phyloP scores from a whole-genome alignment of 768 basidiomycete genomes.

The Ramaria rubella region DNA sequence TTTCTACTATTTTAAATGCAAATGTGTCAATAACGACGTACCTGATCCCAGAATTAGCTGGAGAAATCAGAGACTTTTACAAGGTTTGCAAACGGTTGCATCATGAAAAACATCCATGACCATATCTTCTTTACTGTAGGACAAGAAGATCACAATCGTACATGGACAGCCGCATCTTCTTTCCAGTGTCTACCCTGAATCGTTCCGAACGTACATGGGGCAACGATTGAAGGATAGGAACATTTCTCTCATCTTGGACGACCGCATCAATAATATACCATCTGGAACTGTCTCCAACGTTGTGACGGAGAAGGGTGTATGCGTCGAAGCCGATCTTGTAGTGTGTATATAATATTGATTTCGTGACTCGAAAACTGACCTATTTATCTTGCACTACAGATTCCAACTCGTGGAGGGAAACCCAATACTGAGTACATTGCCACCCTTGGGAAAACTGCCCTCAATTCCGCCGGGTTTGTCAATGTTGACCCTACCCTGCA shows the following conservation, averaged over 20 bases:
- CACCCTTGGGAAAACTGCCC: slow-evolving; percentile 8
- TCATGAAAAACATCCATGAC: too few species aligned
- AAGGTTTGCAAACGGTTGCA: too few species aligned
- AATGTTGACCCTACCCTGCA: slow-evolving; percentile 19
- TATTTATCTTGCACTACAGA: neutral
- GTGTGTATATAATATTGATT: too few species aligned
- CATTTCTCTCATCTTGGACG: slow-evolving; percentile 45
- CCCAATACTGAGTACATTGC: too few species aligned
- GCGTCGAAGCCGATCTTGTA: slow-evolving; percentile 14
- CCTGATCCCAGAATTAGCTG: too few species aligned
- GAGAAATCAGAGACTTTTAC: too few species aligned
- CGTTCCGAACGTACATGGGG: slow-evolving; percentile 11
- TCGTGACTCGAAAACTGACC: too few species aligned
- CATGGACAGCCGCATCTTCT: too few species aligned
- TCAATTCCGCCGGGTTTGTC: slow-evolving; percentile 11
- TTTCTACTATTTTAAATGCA: too few species aligned
- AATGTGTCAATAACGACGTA: too few species aligned
- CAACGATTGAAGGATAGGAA: slow-evolving; percentile 4
- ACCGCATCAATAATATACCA: slow-evolving; percentile 17
- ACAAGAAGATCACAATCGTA: slow-evolving; percentile 61
- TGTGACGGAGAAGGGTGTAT: slow-evolving; percentile 12
- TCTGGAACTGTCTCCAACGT: neutral
- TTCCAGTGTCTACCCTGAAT: slow-evolving; percentile 15
- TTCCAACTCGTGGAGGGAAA: slow-evolving; percentile 13
- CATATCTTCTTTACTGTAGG: too few species aligned